A percentile compares a stretch with the other conserved stretches of the same genome.
Evolutionary conservation across 192 early-diverging fungal species (phyloP).

Genomic region (Kappamyces sp.): DNA sequence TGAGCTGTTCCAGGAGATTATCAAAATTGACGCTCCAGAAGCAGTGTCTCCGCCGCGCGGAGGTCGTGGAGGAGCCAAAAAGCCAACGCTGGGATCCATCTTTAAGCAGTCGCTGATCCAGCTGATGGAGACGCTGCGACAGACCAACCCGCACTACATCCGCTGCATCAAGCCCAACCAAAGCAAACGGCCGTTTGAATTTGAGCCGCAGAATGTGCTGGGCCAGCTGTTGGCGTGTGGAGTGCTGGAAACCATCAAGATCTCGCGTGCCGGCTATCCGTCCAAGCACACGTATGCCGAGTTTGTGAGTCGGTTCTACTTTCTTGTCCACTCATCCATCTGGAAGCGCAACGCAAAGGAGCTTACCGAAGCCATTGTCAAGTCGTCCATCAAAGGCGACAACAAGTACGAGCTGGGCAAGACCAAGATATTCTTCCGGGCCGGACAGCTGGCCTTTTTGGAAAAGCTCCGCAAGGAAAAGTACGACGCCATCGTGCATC

Average conservation of each 20-base stretch:
- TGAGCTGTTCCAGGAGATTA: conserved; percentile 63
- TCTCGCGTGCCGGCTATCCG: conserved; percentile 97
- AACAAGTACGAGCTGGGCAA: conserved; percentile 92
- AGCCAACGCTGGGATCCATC: conserved; percentile 82
- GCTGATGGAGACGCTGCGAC: conserved; percentile 85
- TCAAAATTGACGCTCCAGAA: conserved; percentile 29
- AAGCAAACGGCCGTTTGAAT: conserved; percentile 73
- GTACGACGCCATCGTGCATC: conserved; percentile 68
- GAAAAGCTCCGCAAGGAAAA: conserved; percentile 87
- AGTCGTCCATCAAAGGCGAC: conserved; percentile 62
- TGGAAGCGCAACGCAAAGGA: conserved; percentile 51
- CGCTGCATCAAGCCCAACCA: conserved; percentile 96
- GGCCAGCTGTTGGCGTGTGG: conserved; percentile 63
- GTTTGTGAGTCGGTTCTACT: conserved; percentile 80
- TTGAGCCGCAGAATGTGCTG: conserved; percentile 86
- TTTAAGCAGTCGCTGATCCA: conserved; percentile 67
- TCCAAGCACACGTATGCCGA: conserved; percentile 81
- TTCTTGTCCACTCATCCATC: conserved; percentile 41
- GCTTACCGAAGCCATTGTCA: conserved; percentile 46
- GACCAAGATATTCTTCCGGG: conserved; percentile 98
- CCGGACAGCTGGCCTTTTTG: conserved; percentile 81
- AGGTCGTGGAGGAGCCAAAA: conserved; percentile 44
- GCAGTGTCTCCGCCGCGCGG: neutral
- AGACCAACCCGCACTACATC: conserved; percentile 83
- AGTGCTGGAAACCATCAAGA: conserved; percentile 76